Conservation (phyloP, 345 rosid species). For the Theobroma cacao region DNA sequence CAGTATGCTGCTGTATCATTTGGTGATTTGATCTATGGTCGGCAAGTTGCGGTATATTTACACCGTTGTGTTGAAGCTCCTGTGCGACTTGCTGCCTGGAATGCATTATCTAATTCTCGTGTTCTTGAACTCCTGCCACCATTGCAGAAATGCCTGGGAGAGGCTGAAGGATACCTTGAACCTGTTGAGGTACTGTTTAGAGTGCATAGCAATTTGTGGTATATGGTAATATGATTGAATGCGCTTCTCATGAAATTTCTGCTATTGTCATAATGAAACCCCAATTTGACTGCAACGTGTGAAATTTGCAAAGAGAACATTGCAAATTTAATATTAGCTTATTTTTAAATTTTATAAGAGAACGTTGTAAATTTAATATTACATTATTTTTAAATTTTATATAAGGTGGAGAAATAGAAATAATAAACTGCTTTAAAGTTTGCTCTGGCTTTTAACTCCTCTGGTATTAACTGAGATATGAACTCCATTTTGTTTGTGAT, state of each 20-base stretch:
- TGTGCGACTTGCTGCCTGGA: slow-evolving; percentile 77
- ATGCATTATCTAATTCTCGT: slow-evolving; percentile 50
- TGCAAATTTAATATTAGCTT: not conserved
- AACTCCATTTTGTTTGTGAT: not conserved
- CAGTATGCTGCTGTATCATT: slow-evolving; percentile 81
- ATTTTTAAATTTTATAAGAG: too few species aligned
- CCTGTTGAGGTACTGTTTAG: slow-evolving; percentile 62
- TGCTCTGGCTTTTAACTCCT: not conserved
- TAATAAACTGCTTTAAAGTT: not conserved
- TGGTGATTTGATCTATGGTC: slow-evolving; percentile 65
- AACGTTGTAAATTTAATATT: not conserved
- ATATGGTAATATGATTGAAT: not conserved
- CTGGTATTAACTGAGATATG: not conserved
- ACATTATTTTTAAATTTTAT: not conserved
- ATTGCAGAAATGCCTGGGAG: slow-evolving; percentile 58
- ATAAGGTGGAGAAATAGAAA: not conserved
- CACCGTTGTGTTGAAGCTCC: slow-evolving; percentile 64
- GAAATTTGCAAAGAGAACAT: not conserved
- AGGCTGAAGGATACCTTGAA: slow-evolving; percentile 73
- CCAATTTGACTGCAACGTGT: not conserved
- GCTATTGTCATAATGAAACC: not conserved
- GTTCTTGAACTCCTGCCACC: slow-evolving; percentile 88
- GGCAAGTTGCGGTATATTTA: slow-evolving; percentile 74
- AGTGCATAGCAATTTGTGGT: not conserved
- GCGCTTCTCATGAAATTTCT: not conserved